Percentiles rank a stretch among this genome's conserved stretches.
Conservation (phyloP, 768 basidiomycete species). For the Tricholoma furcatifolium region DNA sequence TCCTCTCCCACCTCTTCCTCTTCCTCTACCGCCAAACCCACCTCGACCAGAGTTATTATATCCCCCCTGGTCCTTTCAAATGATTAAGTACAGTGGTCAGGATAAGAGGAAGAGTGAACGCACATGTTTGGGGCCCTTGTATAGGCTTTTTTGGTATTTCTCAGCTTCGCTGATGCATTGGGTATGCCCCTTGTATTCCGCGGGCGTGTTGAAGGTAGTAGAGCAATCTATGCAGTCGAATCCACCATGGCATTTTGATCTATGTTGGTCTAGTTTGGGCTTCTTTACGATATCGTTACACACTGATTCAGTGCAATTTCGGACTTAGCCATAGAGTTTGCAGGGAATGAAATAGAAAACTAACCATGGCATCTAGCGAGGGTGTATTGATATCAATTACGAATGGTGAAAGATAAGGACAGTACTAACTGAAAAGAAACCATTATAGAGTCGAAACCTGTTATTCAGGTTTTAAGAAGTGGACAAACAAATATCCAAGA, state of each 20-base stretch:
- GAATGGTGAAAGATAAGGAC: neutral
- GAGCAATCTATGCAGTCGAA: constrained; percentile 90
- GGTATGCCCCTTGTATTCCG: constrained; percentile 80
- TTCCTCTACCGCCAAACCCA: constrained; percentile 19
- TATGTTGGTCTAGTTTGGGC: constrained; percentile 86
- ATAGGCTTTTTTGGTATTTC: constrained; percentile 87
- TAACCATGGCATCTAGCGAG: constrained; percentile 70
- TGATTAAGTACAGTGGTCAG: neutral
- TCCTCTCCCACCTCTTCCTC: constrained; percentile 34
- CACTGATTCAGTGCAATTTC: constrained; percentile 37
- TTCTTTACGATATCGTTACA: constrained; percentile 92
- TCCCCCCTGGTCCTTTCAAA: constrained; percentile 8
- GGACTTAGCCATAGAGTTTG: neutral
- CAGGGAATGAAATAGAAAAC: constrained; percentile 15
- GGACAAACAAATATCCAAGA: neutral
- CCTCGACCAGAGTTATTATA: constrained; percentile 20
- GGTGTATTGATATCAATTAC: neutral
- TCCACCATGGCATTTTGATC: constrained; percentile 55
- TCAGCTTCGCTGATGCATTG: constrained; percentile 88
- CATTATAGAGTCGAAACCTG: constrained; percentile 35
- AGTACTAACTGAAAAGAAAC: constrained; percentile 70
- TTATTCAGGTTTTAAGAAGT: neutral
- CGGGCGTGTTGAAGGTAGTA: constrained; percentile 74
- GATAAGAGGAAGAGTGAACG: constrained; percentile 8
- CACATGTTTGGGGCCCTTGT: constrained; percentile 74